These are phyloP conservation scores for Juglanconis sp. DNA, from an alignment of 2,329 filamentous ascomycete species.

Conservation along the genomic window DNA sequence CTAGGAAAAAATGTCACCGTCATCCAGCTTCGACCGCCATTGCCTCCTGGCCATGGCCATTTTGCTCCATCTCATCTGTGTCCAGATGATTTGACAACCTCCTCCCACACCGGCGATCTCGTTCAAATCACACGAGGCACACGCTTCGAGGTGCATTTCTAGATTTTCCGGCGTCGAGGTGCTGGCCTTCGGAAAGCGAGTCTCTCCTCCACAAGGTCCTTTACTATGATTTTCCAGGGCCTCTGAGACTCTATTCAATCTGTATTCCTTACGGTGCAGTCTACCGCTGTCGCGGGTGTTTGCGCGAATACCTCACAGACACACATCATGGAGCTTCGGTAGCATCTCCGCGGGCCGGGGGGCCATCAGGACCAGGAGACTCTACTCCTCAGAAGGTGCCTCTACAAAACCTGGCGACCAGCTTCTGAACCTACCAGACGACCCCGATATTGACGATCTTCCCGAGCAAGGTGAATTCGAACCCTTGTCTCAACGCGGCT, in stretches of 20 bases:
- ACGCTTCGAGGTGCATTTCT: neutral
- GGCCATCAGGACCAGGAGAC: slow-evolving; percentile 27
- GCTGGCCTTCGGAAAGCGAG: neutral
- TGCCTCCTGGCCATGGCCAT: slow-evolving; percentile 1
- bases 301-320: slow-evolving; percentile 38
- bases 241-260: slow-evolving; percentile 34
- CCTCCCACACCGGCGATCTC: neutral
- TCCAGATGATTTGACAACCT: slow-evolving; percentile 11
- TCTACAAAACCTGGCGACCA: slow-evolving; percentile 11
- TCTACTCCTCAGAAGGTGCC: slow-evolving; percentile 17
- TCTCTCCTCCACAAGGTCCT: slow-evolving; percentile 3
- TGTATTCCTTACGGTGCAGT: slow-evolving; percentile 38
- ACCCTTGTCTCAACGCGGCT: slow-evolving; percentile 6
- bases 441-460: slow-evolving; percentile 5
- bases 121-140: neutral
- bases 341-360: slow-evolving; percentile 38
- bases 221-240: slow-evolving; percentile 26
- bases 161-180: neutral
- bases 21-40: slow-evolving; percentile 13
- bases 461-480: slow-evolving; percentile 8
- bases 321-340: slow-evolving; percentile 36
- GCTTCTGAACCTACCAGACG: slow-evolving; percentile 6
- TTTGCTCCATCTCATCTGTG: slow-evolving; percentile 1
- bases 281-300: slow-evolving; percentile 41
- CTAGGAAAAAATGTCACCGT: slow-evolving; percentile 18